phyloP scores from a whole-genome alignment of 257 asterid species.

The Capsicum pubescens region DNA sequence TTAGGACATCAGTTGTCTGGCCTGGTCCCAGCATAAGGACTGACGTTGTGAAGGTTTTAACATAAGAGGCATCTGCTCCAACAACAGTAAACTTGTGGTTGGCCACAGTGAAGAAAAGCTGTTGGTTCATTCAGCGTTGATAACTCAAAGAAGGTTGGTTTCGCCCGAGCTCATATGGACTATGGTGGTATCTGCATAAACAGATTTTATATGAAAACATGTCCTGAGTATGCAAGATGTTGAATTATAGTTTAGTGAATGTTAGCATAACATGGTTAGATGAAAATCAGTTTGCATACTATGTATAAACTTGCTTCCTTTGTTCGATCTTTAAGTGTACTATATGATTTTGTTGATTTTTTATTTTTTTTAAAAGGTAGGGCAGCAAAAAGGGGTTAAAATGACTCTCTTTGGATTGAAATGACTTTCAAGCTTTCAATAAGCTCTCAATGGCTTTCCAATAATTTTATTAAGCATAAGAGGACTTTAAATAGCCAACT shows the following conservation, averaged over 20 bases:
- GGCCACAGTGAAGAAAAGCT: slow-evolving; percentile 83
- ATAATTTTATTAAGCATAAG: no score
- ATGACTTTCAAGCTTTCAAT: no score
- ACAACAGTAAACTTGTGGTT: slow-evolving; percentile 86
- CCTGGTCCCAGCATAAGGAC: slow-evolving; percentile 96
- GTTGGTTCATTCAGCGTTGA: slow-evolving; percentile 81
- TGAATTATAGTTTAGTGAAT: no score
- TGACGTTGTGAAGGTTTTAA: slow-evolving; percentile 81
- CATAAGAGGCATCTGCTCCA: slow-evolving; percentile 78
- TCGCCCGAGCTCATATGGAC: slow-evolving; percentile 67
- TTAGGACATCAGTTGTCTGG: slow-evolving; percentile 87
- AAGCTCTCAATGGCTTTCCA: no score
- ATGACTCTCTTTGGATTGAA: no score
- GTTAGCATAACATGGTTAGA: no score
- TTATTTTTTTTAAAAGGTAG: no score
- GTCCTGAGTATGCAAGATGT: background rate
- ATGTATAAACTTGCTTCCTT: no score
- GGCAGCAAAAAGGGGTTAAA: no score
- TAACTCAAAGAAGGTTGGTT: slow-evolving; percentile 68
- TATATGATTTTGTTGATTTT: background rate
- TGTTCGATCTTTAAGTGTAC: no score
- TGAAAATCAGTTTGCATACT: no score
- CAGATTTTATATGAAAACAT: background rate
- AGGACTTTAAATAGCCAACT: no score
- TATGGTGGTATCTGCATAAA: slow-evolving; percentile 57